A percentile compares a stretch with the other conserved stretches of the same genome.
Evolutionary conservation across 176 grass and related monocot species (phyloP).

Genomic region (Coix lacrymajobi): DNA sequence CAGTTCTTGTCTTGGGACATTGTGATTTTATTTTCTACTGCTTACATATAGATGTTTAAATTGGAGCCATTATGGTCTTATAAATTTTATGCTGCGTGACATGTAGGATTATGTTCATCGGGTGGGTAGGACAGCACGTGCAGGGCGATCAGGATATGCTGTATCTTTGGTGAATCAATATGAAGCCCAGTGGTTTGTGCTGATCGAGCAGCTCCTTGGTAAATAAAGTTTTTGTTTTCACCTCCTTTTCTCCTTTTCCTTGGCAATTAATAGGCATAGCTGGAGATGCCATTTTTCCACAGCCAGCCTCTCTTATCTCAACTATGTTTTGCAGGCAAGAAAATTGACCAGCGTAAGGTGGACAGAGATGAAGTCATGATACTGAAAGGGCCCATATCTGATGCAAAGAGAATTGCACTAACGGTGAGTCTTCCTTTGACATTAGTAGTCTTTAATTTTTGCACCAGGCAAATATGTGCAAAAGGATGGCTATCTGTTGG

Average conservation of each 20-base stretch:
- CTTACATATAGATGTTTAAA: background rate
- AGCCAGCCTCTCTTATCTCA: background rate
- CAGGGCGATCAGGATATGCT: slow-evolving; percentile 76
- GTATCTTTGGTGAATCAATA: slow-evolving; percentile 92
- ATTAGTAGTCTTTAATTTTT: background rate
- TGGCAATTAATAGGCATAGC: background rate
- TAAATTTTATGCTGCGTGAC: background rate
- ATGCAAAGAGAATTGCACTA: slow-evolving; percentile 67
- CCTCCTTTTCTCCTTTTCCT: background rate
- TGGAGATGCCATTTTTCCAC: background rate
- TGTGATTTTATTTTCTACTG: background rate
- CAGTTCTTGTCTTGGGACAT: background rate
- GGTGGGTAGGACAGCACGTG: slow-evolving; percentile 92
- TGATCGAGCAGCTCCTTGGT: slow-evolving; percentile 76
- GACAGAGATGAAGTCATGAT: slow-evolving; percentile 54
- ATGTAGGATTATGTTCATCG: slow-evolving; percentile 95
- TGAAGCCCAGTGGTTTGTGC: slow-evolving; percentile 73
- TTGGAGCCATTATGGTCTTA: slow-evolving; percentile 2
- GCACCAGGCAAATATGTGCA: background rate
- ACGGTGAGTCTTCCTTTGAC: slow-evolving; percentile 30
- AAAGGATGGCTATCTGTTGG: background rate
- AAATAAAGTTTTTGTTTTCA: slow-evolving; percentile 18
- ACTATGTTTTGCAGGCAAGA: slow-evolving; percentile 34
- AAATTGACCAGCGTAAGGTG: slow-evolving; percentile 45
- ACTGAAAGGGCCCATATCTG: slow-evolving; percentile 48